phyloP scores from a whole-genome alignment of 2,329 filamentous ascomycete species.

The Xylaria sp. region DNA sequence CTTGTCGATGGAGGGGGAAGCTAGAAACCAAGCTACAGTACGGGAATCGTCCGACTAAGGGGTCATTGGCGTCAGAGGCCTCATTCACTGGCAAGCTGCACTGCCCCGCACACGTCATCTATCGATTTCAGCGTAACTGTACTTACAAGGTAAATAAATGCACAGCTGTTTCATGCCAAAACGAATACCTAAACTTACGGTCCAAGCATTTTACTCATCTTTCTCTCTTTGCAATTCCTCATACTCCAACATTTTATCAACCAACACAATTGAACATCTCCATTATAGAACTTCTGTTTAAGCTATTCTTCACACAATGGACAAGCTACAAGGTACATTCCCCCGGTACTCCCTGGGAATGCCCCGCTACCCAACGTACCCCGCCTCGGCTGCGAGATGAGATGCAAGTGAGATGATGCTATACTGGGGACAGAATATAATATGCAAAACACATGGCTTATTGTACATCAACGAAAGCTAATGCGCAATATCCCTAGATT shows the following conservation, averaged over 20 bases:
- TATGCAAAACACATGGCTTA: background rate
- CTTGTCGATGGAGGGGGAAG: background rate
- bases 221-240: constrained; percentile 7
- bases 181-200: constrained; percentile 18
- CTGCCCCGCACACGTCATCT: constrained; percentile 48
- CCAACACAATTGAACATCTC: background rate
- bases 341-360: constrained; percentile 7
- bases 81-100: constrained; percentile 13
- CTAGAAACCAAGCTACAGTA: constrained; percentile 1
- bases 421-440: constrained; percentile 11
- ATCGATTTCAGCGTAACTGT: constrained; percentile 29
- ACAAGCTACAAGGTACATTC: constrained; percentile 38
- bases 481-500: constrained; percentile 30
- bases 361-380: constrained; percentile 24
- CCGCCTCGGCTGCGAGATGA: constrained; percentile 28
- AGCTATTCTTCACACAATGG: constrained; percentile 26
- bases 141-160: background rate
- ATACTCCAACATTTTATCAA: background rate
- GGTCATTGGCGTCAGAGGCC: background rate
- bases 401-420: constrained; percentile 21
- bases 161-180: constrained; percentile 33
- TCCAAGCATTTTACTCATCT: background rate
- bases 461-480: constrained; percentile 19
- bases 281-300: background rate
- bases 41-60: background rate